Conservation (phyloP, 106 monocot genomes). For the Phalaenopsis equestris region DNA sequence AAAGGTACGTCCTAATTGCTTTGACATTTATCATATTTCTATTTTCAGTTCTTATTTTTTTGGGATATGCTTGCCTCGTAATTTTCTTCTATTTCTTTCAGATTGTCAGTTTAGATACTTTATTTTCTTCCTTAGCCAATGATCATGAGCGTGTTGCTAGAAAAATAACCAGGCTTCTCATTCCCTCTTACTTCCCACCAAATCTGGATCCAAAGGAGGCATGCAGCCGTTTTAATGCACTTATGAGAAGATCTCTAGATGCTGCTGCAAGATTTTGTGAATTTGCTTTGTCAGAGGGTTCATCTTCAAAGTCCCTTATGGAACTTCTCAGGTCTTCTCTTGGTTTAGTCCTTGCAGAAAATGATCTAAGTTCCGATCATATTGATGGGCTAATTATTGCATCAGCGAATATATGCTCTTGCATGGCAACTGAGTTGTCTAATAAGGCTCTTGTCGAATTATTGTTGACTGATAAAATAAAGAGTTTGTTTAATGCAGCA, state of each 20-base stretch:
- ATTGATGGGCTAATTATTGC: slow-evolving; percentile 62
- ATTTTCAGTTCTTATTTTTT: background rate
- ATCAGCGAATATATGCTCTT: slow-evolving; percentile 52
- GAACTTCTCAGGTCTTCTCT: slow-evolving; percentile 57
- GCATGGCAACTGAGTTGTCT: slow-evolving; percentile 35
- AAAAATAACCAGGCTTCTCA: slow-evolving; percentile 74
- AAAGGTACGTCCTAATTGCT: slow-evolving; percentile 40
- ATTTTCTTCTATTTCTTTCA: slow-evolving; percentile 21
- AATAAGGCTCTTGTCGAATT: slow-evolving; percentile 40
- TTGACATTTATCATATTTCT: background rate
- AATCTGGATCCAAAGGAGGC: slow-evolving; percentile 54
- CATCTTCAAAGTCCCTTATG: slow-evolving; percentile 55
- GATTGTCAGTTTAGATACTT: slow-evolving; percentile 66
- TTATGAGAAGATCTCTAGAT: slow-evolving; percentile 71
- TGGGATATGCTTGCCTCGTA: background rate
- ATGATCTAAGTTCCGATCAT: slow-evolving; percentile 42
- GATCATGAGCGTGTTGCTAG: slow-evolving; percentile 74
- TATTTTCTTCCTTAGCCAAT: slow-evolving; percentile 63
- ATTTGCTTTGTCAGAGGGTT: slow-evolving; percentile 72
- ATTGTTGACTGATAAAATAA: slow-evolving; percentile 46
- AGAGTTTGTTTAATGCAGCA: slow-evolving; percentile 46
- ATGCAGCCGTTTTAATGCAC: slow-evolving; percentile 61
- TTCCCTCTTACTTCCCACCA: slow-evolving; percentile 89
- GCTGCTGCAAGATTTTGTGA: slow-evolving; percentile 96
- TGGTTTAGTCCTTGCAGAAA: slow-evolving; percentile 34